Base-by-base conservation (phyloP, 2,329 filamentous ascomycete genomes). In the Colletotrichum lentis region DNA sequence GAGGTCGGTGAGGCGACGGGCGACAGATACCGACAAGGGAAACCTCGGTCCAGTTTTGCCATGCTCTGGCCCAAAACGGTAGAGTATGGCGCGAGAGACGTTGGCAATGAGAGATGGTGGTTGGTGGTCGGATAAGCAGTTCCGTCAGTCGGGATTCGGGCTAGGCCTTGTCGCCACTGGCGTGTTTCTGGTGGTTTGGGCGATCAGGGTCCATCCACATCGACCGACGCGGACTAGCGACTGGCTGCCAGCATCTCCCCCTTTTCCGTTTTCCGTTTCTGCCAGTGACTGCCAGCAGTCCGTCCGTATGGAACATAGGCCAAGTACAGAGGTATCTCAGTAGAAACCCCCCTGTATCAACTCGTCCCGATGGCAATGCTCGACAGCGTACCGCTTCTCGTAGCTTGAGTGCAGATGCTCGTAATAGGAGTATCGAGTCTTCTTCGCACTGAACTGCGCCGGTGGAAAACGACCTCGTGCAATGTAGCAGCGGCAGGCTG, bases 131-230 rank as follows among this genome's bases (percentile, higher is more conserved):
- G 62, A 62, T 46, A n/a, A 39, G 39, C 43, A 16, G 41, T 62
- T 50, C 64, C 43, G 62, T 62, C 39, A 31, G 22, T 43, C 49
- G 31, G 35, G 22, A 27, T 39, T n/a, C 20, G 49, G 50, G 27
- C 41, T 56, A 39, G 50, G 31, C 37, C 27, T 31, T 22, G 3
- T 68, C 43, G 62, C 65, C 62, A 65, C 65, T 68, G 65, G 65
- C 62, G 55, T 43, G 65, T 68, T 68, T 68, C 62, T 60, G 50
- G 20, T 52, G 49, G 49, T 55, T 54, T 49, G 44, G 63, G 58
- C 39, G 52, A 69, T 67, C 67, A 69, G 67, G 67, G 67, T 69
- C 67, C 63, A 69, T 69, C 67, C 67, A 67, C 67, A 69, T 52
- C 54, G 55, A 50, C 41, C 35, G 43, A 37, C 35, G 49, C n/a